Evolutionary conservation across 1,139 yeast species (phyloP).

Genomic region (Protomyces macrosporus): DNA sequence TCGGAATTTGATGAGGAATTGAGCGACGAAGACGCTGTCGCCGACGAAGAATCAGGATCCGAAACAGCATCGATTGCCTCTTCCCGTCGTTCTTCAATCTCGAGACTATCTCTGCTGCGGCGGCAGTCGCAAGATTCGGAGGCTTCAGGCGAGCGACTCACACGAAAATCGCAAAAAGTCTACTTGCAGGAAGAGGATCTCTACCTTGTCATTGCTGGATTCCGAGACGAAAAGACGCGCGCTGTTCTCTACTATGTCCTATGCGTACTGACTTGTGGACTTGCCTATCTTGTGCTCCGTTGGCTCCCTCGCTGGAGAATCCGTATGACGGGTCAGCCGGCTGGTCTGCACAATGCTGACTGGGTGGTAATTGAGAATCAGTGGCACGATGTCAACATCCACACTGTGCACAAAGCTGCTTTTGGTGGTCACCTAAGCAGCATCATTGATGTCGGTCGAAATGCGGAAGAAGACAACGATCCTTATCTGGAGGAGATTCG

Average conservation of each 20-base stretch:
- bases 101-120: conserved; percentile 7
- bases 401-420: conserved; percentile 52
- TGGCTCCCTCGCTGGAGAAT: conserved; percentile 83
- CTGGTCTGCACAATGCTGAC: conserved; percentile 74
- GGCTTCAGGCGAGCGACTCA: neutral
- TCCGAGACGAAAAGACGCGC: conserved; percentile 51
- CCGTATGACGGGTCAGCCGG: conserved; percentile 57
- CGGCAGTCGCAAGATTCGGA: conserved; percentile 11
- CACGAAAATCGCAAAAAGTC: conserved; percentile 55
- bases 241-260: conserved; percentile 49
- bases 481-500: conserved; percentile 68
- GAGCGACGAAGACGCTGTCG: conserved; percentile 18
- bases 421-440: conserved; percentile 69
- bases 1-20: conserved; percentile 25
- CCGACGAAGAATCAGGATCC: conserved; percentile 22
- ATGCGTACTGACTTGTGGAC: conserved; percentile 60
- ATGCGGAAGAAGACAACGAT: conserved; percentile 33
- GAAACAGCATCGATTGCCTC: conserved; percentile 23
- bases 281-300: conserved; percentile 64
- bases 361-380: conserved; percentile 95
- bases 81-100: conserved; percentile 4
- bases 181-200: conserved; percentile 94
- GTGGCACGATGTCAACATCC: conserved; percentile 72
- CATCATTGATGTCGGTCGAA: conserved; percentile 44
- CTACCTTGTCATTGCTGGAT: conserved; percentile 91